Base-by-base conservation (phyloP, 371 early-diverging fungal genomes). In the Rhizopus arrhizus region DNA sequence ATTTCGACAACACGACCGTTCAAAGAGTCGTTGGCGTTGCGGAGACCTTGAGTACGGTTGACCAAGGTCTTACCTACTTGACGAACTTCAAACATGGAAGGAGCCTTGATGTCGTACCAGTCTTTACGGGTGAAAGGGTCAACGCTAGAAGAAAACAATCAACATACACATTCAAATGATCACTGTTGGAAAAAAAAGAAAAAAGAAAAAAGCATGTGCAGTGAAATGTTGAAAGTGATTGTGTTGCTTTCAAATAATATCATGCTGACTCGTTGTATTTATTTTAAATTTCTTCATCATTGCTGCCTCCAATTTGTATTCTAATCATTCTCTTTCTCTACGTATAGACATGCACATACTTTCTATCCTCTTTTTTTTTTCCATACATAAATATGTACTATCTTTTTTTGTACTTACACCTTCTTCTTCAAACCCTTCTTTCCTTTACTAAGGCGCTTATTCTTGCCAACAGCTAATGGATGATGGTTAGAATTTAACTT, bases 41-140 rank as follows among this genome's bases (percentile, higher is more conserved):
- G 95, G 80, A 96, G 80, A 85, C 99, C 99, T 89, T 95, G 96
- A 81, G 96, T 95, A 68, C 99, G 95, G 97, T 99, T 99, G 85
- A 98, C 99, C 68, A 99, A 89, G 72, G 99, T 99, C 92, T 98
- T 98, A 74, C 98, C 99, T 68, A 95, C 90, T 74, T 92, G 87
- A 72, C 96, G 94, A 70, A 88, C 86, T 58, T 90, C 89, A 76
- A 99, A 99, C 82, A 95, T 88, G 81, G 94, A 89, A 67, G 99
- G 99, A 66, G 96, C 98, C 86, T 95, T 94, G 89, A 98, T 88
- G 79, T 97, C 97, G 80, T 97, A 98, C 99, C 99, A 97, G 81
- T 99, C 99, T 90, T 99, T 99, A 74, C 98, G 94, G 87, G 92
- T 86, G 91, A 93, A 95, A 79, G 95, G 95, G 81, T 95, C 95